A percentile compares a stretch with the other conserved stretches of the same genome.
Conservation (phyloP, 345 rosid genomes). For the Melaleuca quinquenervia region DNA sequence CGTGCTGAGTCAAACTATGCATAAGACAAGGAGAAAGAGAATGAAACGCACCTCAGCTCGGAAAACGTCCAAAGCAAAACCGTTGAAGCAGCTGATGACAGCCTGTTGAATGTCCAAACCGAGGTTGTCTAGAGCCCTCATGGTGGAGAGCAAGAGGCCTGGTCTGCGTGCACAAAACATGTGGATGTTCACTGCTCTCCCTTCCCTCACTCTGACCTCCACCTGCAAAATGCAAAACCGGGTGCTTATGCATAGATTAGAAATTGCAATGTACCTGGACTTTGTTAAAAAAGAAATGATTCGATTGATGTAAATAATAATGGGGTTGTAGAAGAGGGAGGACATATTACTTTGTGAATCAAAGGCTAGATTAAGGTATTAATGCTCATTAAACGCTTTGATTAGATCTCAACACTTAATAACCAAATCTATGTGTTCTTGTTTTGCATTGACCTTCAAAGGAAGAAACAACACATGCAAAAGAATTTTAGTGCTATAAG, state of each 20-base stretch:
- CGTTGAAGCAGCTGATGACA: conserved; percentile 93
- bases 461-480: not conserved
- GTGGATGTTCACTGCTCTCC: conserved; percentile 95
- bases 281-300: not conserved
- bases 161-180: conserved; percentile 95
- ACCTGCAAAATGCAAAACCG: conserved; percentile 30
- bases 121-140: conserved; percentile 88
- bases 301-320: not conserved
- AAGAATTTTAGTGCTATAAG: not conserved
- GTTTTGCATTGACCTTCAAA: not conserved
- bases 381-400: not conserved
- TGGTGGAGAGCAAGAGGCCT: conserved; percentile 78
- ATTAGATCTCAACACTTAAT: not conserved
- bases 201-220: conserved; percentile 92
- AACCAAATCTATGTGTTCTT: not conserved
- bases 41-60: conserved; percentile 66
- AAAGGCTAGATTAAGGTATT: not conserved
- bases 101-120: conserved; percentile 96
- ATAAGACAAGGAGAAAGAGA: not conserved
- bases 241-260: not conserved
- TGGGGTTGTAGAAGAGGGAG: not conserved
- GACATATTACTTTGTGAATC: not conserved
- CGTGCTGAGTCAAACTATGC: not conserved
- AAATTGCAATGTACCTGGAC: not conserved
- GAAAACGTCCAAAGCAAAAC: conserved; percentile 88